Base-by-base conservation (phyloP, 805 yeast genomes). In the Lachancea lanzarotensis region DNA sequence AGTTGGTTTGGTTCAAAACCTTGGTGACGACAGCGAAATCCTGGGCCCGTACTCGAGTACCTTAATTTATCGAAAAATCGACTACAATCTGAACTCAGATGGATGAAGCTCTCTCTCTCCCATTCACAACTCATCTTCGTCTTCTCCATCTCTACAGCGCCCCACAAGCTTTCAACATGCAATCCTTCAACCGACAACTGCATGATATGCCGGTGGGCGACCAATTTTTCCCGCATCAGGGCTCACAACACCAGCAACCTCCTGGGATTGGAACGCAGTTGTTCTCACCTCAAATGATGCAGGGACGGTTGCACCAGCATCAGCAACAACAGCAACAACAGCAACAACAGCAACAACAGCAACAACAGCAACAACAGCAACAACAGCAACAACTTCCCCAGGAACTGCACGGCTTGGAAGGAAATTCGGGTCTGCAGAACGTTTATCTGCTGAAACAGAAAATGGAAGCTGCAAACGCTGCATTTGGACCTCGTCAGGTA, bases 391-490 rank as follows among this genome's bases (percentile, higher is more conserved):
- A 50, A 10, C 43, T 49, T 27, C 42, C 52, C 18, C 52, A 49
- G 37, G 40, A 46, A 31, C 37, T 46, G 22, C 55, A 49, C 15
- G 55, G 50, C 13, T 27, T 49, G 22, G 45, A 46, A 5, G 52
- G 45, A 19, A 46, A 49, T 17, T 56, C 50, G 35, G 58, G 51
- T 10, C 43, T 59, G 32, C 43, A 50, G 11, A 55, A 57, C 45
- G 49, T 53, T 7, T 60, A 56, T 43, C 43, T 60, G 12, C 38
- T 58, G 48, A 60, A 60, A 29, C 63, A 61, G 37, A 61, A 62
- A 46, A 30, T 56, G 39, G 65, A 62, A 20, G 51, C 46, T 47
- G 35, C 43, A 40, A 48, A 43, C 38, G 40, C 44, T 41, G 47
- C 47, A 19, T 42, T 43, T 45, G 45, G 46, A 31, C 55, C 50